Conservation (phyloP, 2,329 filamentous ascomycete genomes). For the Rutstroemia sp. region DNA sequence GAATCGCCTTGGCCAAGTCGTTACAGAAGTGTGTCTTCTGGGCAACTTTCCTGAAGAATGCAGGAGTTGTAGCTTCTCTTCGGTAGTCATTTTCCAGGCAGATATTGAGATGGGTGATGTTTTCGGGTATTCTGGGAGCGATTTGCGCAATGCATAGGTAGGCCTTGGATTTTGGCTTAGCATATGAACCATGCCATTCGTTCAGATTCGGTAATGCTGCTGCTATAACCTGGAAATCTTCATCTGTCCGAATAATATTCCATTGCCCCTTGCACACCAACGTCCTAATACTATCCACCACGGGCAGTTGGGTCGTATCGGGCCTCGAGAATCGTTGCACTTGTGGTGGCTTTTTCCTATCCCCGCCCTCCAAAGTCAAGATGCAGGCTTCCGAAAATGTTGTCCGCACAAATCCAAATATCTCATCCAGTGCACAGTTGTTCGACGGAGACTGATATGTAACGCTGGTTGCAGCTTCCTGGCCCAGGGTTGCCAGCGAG, state of each 20-base stretch:
- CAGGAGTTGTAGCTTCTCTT: slow-evolving; percentile 52
- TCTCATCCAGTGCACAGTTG: slow-evolving; percentile 64
- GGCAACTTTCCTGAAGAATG: slow-evolving; percentile 52
- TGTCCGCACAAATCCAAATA: slow-evolving; percentile 54
- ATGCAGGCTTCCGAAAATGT: slow-evolving; percentile 53
- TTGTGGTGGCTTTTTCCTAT: slow-evolving; percentile 67
- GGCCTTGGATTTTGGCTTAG: slow-evolving; percentile 66
- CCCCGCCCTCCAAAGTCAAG: slow-evolving; percentile 68
- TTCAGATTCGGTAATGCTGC: slow-evolving; percentile 55
- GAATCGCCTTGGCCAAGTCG: slow-evolving; percentile 52
- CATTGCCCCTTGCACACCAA: slow-evolving; percentile 69
- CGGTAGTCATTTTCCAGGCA: slow-evolving; percentile 66
- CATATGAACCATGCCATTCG: slow-evolving; percentile 48
- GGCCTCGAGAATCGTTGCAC: slow-evolving; percentile 45
- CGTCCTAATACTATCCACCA: slow-evolving; percentile 48
- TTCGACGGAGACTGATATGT: slow-evolving; percentile 53
- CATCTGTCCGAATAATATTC: slow-evolving; percentile 61
- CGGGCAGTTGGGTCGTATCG: slow-evolving; percentile 15
- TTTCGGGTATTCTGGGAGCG: slow-evolving; percentile 48
- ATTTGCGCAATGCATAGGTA: slow-evolving; percentile 63
- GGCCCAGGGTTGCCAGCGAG: slow-evolving; percentile 32
- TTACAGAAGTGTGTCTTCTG: slow-evolving; percentile 58
- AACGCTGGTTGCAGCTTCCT: slow-evolving; percentile 39
- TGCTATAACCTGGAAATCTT: slow-evolving; percentile 56
- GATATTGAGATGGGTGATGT: slow-evolving; percentile 57